phyloP scores from a whole-genome alignment of 2,329 filamentous ascomycete species.

The Mycosphaerella sp. region DNA sequence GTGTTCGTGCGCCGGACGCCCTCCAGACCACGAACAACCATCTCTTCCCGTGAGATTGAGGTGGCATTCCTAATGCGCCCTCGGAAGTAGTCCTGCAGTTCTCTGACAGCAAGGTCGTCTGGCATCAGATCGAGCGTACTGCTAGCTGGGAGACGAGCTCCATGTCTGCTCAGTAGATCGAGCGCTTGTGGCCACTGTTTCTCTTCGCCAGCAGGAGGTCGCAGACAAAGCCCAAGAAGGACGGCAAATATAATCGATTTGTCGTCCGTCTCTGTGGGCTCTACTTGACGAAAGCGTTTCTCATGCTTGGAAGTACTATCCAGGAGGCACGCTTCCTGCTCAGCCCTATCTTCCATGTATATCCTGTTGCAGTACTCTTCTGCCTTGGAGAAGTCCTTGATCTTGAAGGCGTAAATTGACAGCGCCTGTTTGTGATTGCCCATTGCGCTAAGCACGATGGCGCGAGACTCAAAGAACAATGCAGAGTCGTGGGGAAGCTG shows the following conservation, averaged over 20 bases:
- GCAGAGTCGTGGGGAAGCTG: constrained; percentile 76
- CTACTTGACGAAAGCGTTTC: constrained; percentile 35
- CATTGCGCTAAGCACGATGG: constrained; percentile 90
- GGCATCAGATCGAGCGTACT: constrained; percentile 85
- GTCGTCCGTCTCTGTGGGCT: constrained; percentile 46
- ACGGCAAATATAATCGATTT: constrained; percentile 83
- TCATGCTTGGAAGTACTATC: constrained; percentile 22
- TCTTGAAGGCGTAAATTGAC: constrained; percentile 96
- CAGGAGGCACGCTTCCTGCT: constrained; percentile 24
- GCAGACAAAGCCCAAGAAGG: constrained; percentile 81
- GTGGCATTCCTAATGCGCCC: constrained; percentile 85
- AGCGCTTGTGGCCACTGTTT: constrained; percentile 66
- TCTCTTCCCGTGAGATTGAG: constrained; percentile 70
- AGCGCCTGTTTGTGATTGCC: constrained; percentile 90
- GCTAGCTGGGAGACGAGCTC: constrained; percentile 79
- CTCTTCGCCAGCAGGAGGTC: constrained; percentile 66
- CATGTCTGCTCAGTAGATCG: constrained; percentile 82
- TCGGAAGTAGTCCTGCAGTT: constrained; percentile 85
- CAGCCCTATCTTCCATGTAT: constrained; percentile 52
- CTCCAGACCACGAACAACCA: constrained; percentile 69
- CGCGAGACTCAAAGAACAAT: constrained; percentile 80
- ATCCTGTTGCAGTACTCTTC: constrained; percentile 97
- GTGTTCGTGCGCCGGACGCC: constrained; percentile 73
- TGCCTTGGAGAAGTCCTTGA: constrained; percentile 79
- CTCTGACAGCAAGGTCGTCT: constrained; percentile 65